Evolutionary conservation across 1,139 yeast species (phyloP).

Genomic region (Kazachstania sp.): DNA sequence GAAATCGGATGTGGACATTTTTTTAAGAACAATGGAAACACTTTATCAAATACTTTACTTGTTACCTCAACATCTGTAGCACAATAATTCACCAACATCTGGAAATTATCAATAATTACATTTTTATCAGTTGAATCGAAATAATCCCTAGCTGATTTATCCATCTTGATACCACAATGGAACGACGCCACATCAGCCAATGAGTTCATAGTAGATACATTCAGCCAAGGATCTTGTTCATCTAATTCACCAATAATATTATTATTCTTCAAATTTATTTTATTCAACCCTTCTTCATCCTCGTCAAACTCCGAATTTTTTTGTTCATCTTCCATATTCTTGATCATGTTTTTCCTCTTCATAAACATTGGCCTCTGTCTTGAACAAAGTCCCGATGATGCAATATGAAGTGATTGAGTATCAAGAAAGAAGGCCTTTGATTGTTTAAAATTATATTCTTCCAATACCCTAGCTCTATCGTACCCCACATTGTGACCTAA

Average conservation of each 20-base stretch:
- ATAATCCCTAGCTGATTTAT: conserved; percentile 57
- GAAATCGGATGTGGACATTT: conserved; percentile 92
- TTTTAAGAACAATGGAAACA: conserved; percentile 58
- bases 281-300: conserved; percentile 11
- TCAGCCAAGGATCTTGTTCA: conserved; percentile 64
- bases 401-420: conserved; percentile 89
- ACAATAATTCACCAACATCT: conserved; percentile 65
- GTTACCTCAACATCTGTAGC: conserved; percentile 78
- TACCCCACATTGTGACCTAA: conserved; percentile 89
- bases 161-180: conserved; percentile 64
- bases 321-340: conserved; percentile 12
- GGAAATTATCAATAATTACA: conserved; percentile 50
- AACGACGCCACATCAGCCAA: conserved; percentile 72
- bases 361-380: conserved; percentile 79
- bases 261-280: conserved; percentile 9
- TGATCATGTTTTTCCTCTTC: conserved; percentile 42
- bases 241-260: conserved; percentile 13
- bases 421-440: conserved; percentile 76
- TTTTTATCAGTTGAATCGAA: conserved; percentile 51
- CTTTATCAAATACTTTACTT: conserved; percentile 54
- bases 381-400: conserved; percentile 87
- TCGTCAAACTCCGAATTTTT: conserved; percentile 14
- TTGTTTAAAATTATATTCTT: conserved; percentile 65
- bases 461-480: conserved; percentile 78
- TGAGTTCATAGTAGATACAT: conserved; percentile 69